Base-by-base conservation (phyloP, 2,329 filamentous ascomycete genomes). In the Fusarium subtropicale region DNA sequence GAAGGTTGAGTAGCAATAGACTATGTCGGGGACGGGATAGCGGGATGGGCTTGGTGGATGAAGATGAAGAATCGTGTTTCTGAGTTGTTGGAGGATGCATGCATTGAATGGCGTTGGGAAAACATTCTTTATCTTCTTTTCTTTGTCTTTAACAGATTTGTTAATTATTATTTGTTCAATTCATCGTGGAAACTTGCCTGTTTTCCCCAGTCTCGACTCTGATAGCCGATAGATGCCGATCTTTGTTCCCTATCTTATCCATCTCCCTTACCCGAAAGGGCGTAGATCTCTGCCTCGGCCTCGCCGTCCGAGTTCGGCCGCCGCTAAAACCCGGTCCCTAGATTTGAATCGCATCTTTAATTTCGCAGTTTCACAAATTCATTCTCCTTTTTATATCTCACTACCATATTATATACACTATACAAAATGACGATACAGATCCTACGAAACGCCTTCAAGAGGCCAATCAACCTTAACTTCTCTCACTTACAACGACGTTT, bases 11-110 rank as follows among this genome's bases (percentile, higher is more conserved):
- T 13, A 55, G 22, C 34, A 55, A 55, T 41, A 42, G 52, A 55
- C 30, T 31, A 5, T 47, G 52, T 18, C 22, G 52, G 61, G 80
- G 82, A 60, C 82, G 84, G 66, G 87, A 89, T 74, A 87, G 85
- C 56, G 87, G 86, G 0, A 71, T 89, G 51, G 86, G 85, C 0
- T 78, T 89, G 26, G 67, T 88, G 74, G 85, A 86, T 30, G 86
- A 88, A 71, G 85, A 87, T 36, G 83, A 84, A 56, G 76, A 79
- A 20, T 79, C 79, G 33, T 71, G 77, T 39, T 78, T 71, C 63
- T 65, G 18, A 60, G 20, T 22, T 20, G 4, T 20, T 51, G 33
- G 18, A 8, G 20, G 9, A 18, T 24, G 45, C 22, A 28, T 50
- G 30, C 24, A 50, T 34, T 20, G 13, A 18, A 22, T 13, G 30